Evolutionary conservation across 208 protist genomes (phyloP), one percentile per base, ranked within the genome.

Genomic region (Herpetomonas samuelpessoai): DNA sequence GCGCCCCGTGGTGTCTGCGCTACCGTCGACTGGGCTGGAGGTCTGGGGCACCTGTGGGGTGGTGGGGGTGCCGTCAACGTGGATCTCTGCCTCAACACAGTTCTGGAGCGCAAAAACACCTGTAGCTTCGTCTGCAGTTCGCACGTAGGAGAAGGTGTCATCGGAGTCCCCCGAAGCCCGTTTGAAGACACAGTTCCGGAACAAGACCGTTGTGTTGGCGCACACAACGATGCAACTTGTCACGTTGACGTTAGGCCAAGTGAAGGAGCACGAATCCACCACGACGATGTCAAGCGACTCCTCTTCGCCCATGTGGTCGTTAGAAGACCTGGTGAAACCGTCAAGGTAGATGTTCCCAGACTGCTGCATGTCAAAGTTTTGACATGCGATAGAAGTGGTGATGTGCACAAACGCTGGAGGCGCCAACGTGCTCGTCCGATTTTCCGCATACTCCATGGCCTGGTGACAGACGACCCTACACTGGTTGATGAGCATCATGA

Each of bases 191-290:
- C 80, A 86, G 39, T 57, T 57, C 0, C 63, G 67, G 61, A 92
- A 89, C 47, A 77, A 62, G 16, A 81, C 86, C 44, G 74, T 59
- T 2, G 71, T 84, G 35, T 57, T 61, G n/a, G 48, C 27, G 26
- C 63, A 68, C 1, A 85, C 63, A 10, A 85, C 60, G 3, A 85
- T 22, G 31, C 25, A 12, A 0, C 0, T 58, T 2, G 56, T 22
- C 4, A 25, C 14, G 4, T 29, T 28, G 4, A 21, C n/a, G 21
- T 14, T 0, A 14, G 9, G 2, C 0, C 62, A 46, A 30, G 57
- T 31, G 67, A 91, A 88, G 12, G 41, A 61, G 56, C 84, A 91
- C 38, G 60, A 52, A 31, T 84, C 73, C 16, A 88, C 59, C 3
- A 77, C 24, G 21, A 88, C 24, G 48, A 91, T 24, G 47, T 80